These are phyloP conservation scores for Suillus ampliporus DNA, from an alignment of 768 basidiomycete genomes.

Conservation along the genomic window DNA sequence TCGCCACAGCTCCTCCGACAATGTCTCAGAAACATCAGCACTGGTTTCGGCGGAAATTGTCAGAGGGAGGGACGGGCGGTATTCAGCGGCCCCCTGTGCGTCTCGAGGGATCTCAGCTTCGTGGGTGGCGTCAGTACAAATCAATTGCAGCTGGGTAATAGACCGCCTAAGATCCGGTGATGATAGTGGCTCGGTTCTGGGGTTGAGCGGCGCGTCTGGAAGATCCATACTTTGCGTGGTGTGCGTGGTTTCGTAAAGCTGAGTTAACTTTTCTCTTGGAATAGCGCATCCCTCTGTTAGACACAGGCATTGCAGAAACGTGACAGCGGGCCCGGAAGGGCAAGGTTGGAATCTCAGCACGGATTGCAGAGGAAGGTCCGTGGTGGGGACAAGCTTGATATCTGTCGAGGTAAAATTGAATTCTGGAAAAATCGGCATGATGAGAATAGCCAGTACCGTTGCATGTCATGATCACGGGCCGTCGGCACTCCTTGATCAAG, in stretches of 20 bases:
- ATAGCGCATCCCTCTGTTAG: constrained; percentile 58
- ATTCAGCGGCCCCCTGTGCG: constrained; percentile 33
- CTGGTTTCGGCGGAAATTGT: constrained; percentile 39
- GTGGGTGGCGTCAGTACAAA: constrained; percentile 42
- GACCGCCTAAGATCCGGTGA: constrained; percentile 66
- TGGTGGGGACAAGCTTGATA: constrained; percentile 68
- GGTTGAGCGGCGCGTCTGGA: constrained; percentile 42
- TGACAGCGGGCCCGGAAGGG: constrained; percentile 55
- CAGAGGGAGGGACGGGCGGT: constrained; percentile 34
- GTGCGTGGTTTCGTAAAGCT: constrained; percentile 49
- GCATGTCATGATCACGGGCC: constrained; percentile 94
- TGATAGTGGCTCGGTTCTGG: constrained; percentile 35
- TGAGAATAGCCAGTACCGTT: constrained; percentile 64
- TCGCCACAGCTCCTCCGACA: constrained; percentile 31
- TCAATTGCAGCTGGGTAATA: constrained; percentile 67
- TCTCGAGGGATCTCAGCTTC: constrained; percentile 36
- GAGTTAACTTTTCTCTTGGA: constrained; percentile 46
- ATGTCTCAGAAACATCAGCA: constrained; percentile 22
- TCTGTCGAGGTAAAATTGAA: constrained; percentile 49
- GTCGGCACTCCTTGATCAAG: constrained; percentile 80
- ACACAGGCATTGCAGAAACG: constrained; percentile 73
- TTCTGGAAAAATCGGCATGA: constrained; percentile 2
- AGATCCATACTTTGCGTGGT: constrained; percentile 29
- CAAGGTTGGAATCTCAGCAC: constrained; percentile 71
- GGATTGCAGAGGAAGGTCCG: constrained; percentile 78